phyloP scores from a whole-genome alignment of 225 moss, liverwort and hornwort genomes.

The Marchantia polymorpha region DNA sequence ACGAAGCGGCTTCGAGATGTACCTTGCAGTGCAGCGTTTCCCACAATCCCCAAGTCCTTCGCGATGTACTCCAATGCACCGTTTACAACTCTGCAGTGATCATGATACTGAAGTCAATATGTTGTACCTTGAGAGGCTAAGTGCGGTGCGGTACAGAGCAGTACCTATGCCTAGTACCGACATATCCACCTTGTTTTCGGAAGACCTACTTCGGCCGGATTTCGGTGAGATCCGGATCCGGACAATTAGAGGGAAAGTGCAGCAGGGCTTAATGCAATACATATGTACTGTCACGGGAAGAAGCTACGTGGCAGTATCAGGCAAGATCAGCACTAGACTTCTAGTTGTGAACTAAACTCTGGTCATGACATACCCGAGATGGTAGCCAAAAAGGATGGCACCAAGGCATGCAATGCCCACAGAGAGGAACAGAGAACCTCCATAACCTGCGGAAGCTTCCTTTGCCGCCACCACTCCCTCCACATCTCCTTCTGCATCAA shows the following conservation, averaged over 20 bases:
- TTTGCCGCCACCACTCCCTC: slow-evolving; percentile 50
- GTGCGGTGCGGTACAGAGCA: background rate
- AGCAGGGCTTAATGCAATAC: background rate
- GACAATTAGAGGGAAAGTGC: background rate
- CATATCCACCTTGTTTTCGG: background rate
- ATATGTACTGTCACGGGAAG: background rate
- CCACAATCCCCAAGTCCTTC: slow-evolving; percentile 64
- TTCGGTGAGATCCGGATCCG: background rate
- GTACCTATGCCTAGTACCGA: background rate
- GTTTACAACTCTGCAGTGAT: slow-evolving; percentile 70
- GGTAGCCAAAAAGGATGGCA: slow-evolving; percentile 89
- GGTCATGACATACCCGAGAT: slow-evolving; percentile 70
- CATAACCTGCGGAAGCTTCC: slow-evolving; percentile 52
- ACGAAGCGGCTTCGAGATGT: background rate
- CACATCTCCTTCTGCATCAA: slow-evolving; percentile 55
- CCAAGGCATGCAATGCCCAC: slow-evolving; percentile 85
- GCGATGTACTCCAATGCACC: slow-evolving; percentile 86
- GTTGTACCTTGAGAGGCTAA: background rate
- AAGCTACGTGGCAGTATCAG: background rate
- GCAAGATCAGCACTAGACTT: background rate
- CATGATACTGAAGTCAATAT: slow-evolving; percentile 11
- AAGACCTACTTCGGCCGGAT: background rate
- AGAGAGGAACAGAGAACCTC: slow-evolving; percentile 50
- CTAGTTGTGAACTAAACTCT: background rate
- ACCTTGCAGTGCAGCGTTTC: slow-evolving; percentile 75